Evolutionary conservation across 257 asterid genomes (phyloP), one percentile per base, ranked within the genome.

Genomic region (Hygrophila difformis): DNA sequence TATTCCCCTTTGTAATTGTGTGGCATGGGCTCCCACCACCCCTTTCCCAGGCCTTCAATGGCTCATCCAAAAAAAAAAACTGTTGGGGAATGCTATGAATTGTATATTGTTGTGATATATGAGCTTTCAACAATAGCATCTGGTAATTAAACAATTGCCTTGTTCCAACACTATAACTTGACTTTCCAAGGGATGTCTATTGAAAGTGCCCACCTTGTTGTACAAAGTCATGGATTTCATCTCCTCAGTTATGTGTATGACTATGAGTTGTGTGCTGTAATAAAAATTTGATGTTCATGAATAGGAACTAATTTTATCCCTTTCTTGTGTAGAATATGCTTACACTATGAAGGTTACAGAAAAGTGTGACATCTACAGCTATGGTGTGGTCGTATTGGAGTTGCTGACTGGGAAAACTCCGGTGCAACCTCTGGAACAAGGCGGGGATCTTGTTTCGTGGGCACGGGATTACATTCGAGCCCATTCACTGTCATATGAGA

Each of bases 351-450:
- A 31, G 37, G 37, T 31, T 31, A 31, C 93, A 86, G 96, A 86
- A 59, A 86, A 86, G 58, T 86, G 94, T 35, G 96, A 86, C 46
- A 69, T 82, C 11, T 86, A 86, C 71, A 86, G 96, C 74, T 86
- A 82, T 7, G 96, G 93, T 0, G 96, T 86, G 8, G 96, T 86
- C 44, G 82, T 88, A 9, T 20, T 88, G 73, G 97, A 88, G 72
- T 47, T 88, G 65, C 48, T 88, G 49, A 84, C 97, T 0, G 95
- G 95, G 21, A 88, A 74, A 72, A 63, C 92, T 23, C 97, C 97
- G 0, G 94, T 88, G 9, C 97, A 88, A 73, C 82, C 95, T 7
- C 9, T 81, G 31, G 97, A 88, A 24, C 65, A 79, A 26, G 97
- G 97, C 12, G 97, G 97, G 3, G 89, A 88, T 63, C 94, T 88